phyloP scores from a whole-genome alignment of 345 rosid genomes.

The Eutrema heterophyllum region DNA sequence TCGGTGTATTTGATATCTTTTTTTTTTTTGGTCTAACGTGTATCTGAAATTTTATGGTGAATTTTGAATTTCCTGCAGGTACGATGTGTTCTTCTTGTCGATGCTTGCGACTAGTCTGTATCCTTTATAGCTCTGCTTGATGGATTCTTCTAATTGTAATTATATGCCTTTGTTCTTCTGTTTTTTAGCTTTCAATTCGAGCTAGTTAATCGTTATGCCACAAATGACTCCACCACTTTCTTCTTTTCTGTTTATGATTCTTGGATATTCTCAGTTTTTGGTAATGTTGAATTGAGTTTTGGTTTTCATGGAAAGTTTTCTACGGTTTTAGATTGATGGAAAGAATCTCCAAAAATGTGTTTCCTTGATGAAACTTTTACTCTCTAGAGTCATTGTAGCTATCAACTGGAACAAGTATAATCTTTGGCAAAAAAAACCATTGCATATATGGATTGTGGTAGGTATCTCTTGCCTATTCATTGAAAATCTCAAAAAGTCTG shows the following conservation, averaged over 20 bases:
- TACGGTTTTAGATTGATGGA: no score
- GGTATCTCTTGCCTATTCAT: conserved; percentile 21
- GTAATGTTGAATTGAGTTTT: no score
- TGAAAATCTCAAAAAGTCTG: not conserved
- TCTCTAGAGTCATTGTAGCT: conserved; percentile 59
- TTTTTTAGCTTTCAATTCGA: no score
- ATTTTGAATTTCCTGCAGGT: conserved; percentile 42
- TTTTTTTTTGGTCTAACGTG: no score
- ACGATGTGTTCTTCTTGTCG: conserved; percentile 90
- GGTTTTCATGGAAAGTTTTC: no score
- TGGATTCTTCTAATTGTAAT: not conserved
- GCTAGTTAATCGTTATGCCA: no score
- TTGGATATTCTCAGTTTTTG: no score
- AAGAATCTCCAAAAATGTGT: not conserved
- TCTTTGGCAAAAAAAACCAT: conserved; percentile 55
- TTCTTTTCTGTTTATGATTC: no score
- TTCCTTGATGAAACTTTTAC: not conserved
- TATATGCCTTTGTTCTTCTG: not conserved
- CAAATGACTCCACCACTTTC: no score
- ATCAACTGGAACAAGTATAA: conserved; percentile 72
- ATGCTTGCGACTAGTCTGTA: conserved; percentile 93
- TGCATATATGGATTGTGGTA: conserved; percentile 95
- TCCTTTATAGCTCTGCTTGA: conserved; percentile 34
- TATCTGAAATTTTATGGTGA: not conserved
- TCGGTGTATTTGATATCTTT: no score